Base-by-base conservation (phyloP, 148 eudicot genomes). In the Suaeda aralocaspica region DNA sequence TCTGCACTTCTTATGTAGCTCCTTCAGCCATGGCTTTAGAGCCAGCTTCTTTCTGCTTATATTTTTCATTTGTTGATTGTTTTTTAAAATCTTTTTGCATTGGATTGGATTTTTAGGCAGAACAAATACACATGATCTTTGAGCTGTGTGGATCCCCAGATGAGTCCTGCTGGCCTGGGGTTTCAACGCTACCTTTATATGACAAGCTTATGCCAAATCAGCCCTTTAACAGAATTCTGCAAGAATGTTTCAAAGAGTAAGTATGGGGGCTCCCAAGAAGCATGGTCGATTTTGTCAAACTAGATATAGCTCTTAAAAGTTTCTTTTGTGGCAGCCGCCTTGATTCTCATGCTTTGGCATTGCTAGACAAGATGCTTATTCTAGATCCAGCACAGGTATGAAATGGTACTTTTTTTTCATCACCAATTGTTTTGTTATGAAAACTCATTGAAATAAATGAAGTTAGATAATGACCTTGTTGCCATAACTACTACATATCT, bases 111-210 rank as follows among this genome's bases (percentile, higher is more conserved):
- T 70, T 85, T 76, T 79, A 93, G 98, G 88, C 96, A 13, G 97
- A 91, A 78, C 98, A 89, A 79, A 78, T 94, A 76, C 87, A 77
- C 71, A 89, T 86, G 82, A 94, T 94, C 63, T 91, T 91, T 67
- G 96, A 94, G 64, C 77, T 85, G 64, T 94, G 95, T 78, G 98
- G 97, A 66, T 82, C 86, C 62, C 97, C 97, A 78, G 98, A 94
- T 76, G 98, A 93, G 78, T 31, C 59, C 58, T 85, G 70, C 46
- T 94, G 98, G 97, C 98, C 97, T 34, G 98, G 97, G 64, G 97
- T 91, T 58, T 83, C 96, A 53, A 94, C 86, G 77, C 86, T 91
- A 61, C 97, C 90, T 10, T 87, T 89, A 91, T 93, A 87, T 74
- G 86, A 73, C 80, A 91, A 88, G 69, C 91, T 84, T 74, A 94